These are phyloP conservation scores for Phalaenopsis aphrodite DNA, from an alignment of 106 monocot species.

Conservation along the genomic window DNA sequence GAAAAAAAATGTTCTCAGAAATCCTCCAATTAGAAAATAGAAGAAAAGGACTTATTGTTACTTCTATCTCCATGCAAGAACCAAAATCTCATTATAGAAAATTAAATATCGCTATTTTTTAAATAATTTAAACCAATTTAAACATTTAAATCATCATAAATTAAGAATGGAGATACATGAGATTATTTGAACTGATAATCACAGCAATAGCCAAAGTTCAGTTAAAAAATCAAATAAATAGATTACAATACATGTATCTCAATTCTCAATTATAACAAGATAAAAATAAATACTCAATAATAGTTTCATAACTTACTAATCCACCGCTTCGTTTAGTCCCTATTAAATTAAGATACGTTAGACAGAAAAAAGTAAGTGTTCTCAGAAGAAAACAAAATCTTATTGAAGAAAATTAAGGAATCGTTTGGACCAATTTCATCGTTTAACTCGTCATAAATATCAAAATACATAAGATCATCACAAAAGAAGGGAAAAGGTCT, in stretches of 20 bases:
- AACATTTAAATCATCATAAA: no score
- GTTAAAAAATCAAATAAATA: no score
- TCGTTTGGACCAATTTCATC: not conserved
- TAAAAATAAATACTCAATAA: not conserved
- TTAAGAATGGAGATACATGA: no score
- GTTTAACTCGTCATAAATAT: not conserved
- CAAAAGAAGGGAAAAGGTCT: not conserved
- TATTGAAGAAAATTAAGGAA: not conserved
- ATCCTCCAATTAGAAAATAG: no score
- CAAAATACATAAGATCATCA: slow-evolving; percentile 4
- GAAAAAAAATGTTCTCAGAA: no score
- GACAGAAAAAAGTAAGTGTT: not conserved
- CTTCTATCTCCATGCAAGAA: no score
- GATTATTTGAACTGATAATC: no score
- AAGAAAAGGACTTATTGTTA: no score
- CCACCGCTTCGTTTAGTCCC: not conserved
- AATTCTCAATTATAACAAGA: not conserved
- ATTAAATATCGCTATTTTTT: no score
- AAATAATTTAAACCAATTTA: no score
- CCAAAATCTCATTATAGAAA: no score
- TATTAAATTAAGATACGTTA: not conserved
- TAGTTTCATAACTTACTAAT: not conserved
- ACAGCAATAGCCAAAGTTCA: no score
- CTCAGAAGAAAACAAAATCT: not conserved
- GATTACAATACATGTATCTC: not conserved